Evolutionary conservation across 2,329 filamentous ascomycete species (phyloP), one percentile per base, ranked within the genome.

Genomic region (Monascus ruber): DNA sequence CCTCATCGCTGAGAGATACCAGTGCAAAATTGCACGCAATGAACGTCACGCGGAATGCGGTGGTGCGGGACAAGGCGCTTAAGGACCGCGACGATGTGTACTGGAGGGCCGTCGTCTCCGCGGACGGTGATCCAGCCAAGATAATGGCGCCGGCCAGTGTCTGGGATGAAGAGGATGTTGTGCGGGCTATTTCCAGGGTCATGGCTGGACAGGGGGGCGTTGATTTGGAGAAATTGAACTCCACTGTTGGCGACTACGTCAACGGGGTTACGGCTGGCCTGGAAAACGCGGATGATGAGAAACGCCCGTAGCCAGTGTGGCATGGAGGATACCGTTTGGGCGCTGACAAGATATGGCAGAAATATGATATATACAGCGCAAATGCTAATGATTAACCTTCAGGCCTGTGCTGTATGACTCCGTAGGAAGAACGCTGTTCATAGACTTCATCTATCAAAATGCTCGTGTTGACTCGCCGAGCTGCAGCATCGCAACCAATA

Each of bases 11-110:
- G 36, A 73, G 77, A 33, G 63, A 64, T 4, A 70, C 76, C 8
- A 74, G 79, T 56, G 73, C 76, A 39, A 86, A 81, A 58, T 59
- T 94, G 43, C 79, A 75, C 49, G 84, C 83, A 1, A 65, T 84
- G 31, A 83, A 78, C 5, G 78, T 94, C 41, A 66, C 94, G 34
- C 77, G 82, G 57, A 95, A 95, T 65, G 85, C 85, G 2, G 74
- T 84, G 10, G 70, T 82, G 41, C 69, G 88, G 40, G 85, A 95
- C 62, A 72, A 76, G 45, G 74, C 73, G 33, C 65, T 95, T 59
- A 76, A 87, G 42, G 69, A 63, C 2, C 73, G 74, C 42, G 73
- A 74, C 36, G 74, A 81, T 49, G 72, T 70, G 10, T 95, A 95
- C 63, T 96, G 89, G 89, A 58, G 54, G 38, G 53, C 58, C 8